Evolutionary conservation across 306 rosid genomes (phyloP).

Genomic region (Trifolium fragiferum): DNA sequence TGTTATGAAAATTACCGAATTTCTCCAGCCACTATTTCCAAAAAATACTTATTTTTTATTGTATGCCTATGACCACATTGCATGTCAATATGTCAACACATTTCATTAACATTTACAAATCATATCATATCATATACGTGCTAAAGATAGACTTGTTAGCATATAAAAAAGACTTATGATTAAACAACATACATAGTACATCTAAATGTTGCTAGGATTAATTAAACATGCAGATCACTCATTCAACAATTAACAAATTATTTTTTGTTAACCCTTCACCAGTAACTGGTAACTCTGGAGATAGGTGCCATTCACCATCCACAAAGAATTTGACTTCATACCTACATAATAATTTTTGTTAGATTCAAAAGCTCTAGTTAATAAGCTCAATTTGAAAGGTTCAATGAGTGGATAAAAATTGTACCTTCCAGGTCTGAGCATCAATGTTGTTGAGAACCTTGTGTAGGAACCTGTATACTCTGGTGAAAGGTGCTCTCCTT

Average conservation of each 20-base stretch:
- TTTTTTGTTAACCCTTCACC: conserved; percentile 83
- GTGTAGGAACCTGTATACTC: conserved; percentile 80
- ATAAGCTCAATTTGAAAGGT: conserved; percentile 23
- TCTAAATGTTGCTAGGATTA: not conserved
- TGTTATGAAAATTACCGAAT: too few relatives aligned
- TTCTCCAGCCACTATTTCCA: too few relatives aligned
- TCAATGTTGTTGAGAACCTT: conserved; percentile 75
- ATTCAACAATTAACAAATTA: conserved; percentile 77
- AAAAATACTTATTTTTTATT: too few relatives aligned
- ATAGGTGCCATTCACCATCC: conserved; percentile 88
- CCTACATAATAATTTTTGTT: conserved; percentile 51
- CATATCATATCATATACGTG: not conserved
- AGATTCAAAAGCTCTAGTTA: not conserved
- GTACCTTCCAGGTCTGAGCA: conserved; percentile 92
- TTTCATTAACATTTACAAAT: conserved; percentile 7
- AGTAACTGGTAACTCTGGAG: conserved; percentile 73
- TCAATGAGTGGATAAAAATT: conserved; percentile 8
- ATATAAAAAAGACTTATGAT: not conserved
- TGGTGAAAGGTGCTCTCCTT: conserved; percentile 87
- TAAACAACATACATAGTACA: not conserved
- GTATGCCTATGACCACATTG: not conserved
- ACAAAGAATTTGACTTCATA: conserved; percentile 94
- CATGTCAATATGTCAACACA: conserved; percentile 9
- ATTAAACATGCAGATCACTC: conserved; percentile 9
- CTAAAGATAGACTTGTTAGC: not conserved